Evolutionary conservation across 129 eudicot genomes (phyloP).

Genomic region (Saussurea involucrata): DNA sequence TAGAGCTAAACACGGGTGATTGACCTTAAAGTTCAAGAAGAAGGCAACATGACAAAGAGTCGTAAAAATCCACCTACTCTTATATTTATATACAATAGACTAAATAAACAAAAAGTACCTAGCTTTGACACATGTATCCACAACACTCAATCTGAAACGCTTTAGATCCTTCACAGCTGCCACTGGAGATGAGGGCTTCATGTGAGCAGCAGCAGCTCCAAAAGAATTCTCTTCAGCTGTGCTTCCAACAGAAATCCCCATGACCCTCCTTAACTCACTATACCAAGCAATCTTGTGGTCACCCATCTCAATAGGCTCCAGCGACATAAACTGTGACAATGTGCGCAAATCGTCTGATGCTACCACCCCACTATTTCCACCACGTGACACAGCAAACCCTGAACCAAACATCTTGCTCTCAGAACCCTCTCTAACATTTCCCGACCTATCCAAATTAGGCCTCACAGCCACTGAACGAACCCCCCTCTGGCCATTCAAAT

Average conservation of each 20-base stretch:
- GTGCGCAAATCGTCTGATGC: slow-evolving; percentile 35
- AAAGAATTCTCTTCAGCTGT: slow-evolving; percentile 51
- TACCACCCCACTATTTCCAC: slow-evolving; percentile 26
- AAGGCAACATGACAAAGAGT: neutral
- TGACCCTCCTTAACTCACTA: slow-evolving; percentile 58
- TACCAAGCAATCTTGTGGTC: slow-evolving; percentile 37
- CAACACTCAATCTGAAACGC: slow-evolving; percentile 45
- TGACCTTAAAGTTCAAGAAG: neutral
- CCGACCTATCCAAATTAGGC: slow-evolving; percentile 48
- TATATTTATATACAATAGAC: neutral
- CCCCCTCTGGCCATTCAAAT: slow-evolving; percentile 62
- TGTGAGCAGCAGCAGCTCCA: slow-evolving; percentile 40
- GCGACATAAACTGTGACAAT: slow-evolving; percentile 46
- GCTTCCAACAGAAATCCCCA: slow-evolving; percentile 42
- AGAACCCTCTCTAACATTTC: slow-evolving; percentile 61
- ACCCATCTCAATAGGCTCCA: slow-evolving; percentile 59
- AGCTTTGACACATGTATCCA: slow-evolving; percentile 58
- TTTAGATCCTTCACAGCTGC: slow-evolving; percentile 56
- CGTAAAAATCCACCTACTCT: neutral
- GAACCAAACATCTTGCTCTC: slow-evolving; percentile 54
- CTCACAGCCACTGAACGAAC: slow-evolving; percentile 26
- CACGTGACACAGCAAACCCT: slow-evolving; percentile 46
- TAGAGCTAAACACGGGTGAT: neutral
- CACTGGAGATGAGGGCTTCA: slow-evolving; percentile 40
- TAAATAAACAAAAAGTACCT: slow-evolving; percentile 42